phyloP scores from a whole-genome alignment of 352 stramenopile genomes.

The Globisporangium radiosum region DNA sequence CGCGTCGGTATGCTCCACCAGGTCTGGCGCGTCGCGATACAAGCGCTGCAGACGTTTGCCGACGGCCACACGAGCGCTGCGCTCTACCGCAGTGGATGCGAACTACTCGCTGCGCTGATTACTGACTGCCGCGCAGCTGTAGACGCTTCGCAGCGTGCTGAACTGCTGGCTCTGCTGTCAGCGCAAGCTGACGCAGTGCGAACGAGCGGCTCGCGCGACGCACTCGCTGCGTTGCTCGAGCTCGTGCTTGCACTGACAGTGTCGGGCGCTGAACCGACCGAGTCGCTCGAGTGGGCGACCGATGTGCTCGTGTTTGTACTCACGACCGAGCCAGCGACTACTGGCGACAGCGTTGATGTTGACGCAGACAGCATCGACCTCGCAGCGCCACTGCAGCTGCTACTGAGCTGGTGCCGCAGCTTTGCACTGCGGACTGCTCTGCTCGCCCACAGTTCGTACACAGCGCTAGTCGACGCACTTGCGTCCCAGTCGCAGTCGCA shows the following conservation, averaged over 20 bases:
- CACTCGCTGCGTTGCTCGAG: constrained; percentile 46
- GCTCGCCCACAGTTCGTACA: constrained; percentile 40
- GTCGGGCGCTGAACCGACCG: constrained; percentile 2
- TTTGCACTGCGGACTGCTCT: constrained; percentile 26
- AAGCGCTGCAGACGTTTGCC: constrained; percentile 30
- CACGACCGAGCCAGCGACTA: background rate
- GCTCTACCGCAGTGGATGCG: constrained; percentile 37
- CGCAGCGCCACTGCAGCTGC: constrained; percentile 27
- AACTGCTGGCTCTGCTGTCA: background rate
- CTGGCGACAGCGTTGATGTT: constrained; percentile 22
- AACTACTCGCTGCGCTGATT: constrained; percentile 34
- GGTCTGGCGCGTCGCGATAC: constrained; percentile 24
- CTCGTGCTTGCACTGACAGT: constrained; percentile 9
- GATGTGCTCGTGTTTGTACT: constrained; percentile 43
- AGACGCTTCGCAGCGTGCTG: background rate
- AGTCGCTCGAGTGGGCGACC: constrained; percentile 35
- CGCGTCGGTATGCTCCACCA: constrained; percentile 16
- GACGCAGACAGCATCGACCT: constrained; percentile 36
- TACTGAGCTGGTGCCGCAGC: constrained; percentile 37
- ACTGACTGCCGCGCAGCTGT: constrained; percentile 20
- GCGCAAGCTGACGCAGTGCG: constrained; percentile 17
- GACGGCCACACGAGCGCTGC: constrained; percentile 29
- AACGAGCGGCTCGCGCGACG: constrained; percentile 32
- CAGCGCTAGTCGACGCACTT: constrained; percentile 32
- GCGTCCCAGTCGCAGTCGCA: constrained; percentile 13